Evolutionary conservation across 441 rosid species (phyloP), one percentile per base, ranked within the genome.

Genomic region (Syzygium syzygioides): DNA sequence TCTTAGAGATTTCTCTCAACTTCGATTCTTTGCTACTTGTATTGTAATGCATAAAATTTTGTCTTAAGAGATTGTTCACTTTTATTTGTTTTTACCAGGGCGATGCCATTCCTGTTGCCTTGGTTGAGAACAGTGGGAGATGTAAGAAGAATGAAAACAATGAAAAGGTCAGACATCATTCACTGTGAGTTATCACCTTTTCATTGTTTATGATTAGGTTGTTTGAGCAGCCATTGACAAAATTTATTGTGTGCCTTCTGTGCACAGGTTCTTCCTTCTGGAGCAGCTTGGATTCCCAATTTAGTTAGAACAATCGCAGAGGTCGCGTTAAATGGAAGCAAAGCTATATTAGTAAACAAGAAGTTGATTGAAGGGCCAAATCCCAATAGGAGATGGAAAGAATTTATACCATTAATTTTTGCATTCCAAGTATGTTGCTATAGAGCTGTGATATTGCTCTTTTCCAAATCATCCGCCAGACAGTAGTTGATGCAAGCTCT

Each of bases 91-190:
- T 56, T 86, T 86, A 93, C 90, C 87, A 98, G 99, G 93, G 92
- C 52, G 92, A 90, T 87, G 90, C 91, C 80, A 91, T 97, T 89
- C 94, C 94, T 52, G 98, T 95, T 90, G 95, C 94, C 55, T 93
- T 96, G 94, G 98, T 96, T 55, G 99, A 98, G 94, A 98, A 98
- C 91, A 97, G 98, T 71, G 98, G 99, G 90, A 95, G 99, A 94
- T 98, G 99, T 96, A 98, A 92, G 88, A 96, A 96, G 93, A 98
- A 97, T 87, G 99, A 94, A 76, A 90, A 66, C 55, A 96, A 95
- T 53, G 99, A 98, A 92, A 98, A 97, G 99, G 99, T 97, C 88
- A 79, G 88, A 53, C 50, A 50, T 57, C 90, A 7, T 4, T 76
- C 4, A 30, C 57, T 19, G 4, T 60, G 83, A 55, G 48, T 88